phyloP scores from a whole-genome alignment of 2,329 filamentous ascomycete genomes.

The Fusarium pseudoanthophilum region DNA sequence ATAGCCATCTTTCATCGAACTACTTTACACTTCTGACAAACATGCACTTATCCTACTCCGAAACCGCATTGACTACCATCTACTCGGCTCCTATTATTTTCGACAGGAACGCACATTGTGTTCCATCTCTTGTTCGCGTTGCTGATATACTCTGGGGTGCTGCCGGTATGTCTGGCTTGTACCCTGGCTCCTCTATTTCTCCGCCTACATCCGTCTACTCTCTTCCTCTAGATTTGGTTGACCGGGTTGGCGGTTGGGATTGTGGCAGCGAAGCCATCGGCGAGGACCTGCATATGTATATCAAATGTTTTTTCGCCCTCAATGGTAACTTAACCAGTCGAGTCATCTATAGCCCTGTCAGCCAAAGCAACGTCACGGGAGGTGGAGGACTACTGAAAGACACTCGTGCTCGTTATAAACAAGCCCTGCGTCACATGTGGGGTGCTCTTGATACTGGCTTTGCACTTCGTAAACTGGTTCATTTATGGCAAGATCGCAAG shows the following conservation, averaged over 20 bases:
- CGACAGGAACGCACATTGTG: slow-evolving; percentile 76
- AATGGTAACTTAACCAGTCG: slow-evolving; percentile 74
- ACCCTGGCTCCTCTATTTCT: slow-evolving; percentile 70
- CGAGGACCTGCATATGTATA: slow-evolving; percentile 81
- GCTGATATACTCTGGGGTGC: slow-evolving; percentile 79
- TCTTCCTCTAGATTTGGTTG: slow-evolving; percentile 72
- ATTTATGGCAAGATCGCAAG: slow-evolving; percentile 68
- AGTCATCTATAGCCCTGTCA: slow-evolving; percentile 74
- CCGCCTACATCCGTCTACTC: slow-evolving; percentile 82
- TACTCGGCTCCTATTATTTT: slow-evolving; percentile 79
- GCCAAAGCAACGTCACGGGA: slow-evolving; percentile 77
- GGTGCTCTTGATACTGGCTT: slow-evolving; percentile 76
- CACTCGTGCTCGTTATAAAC: slow-evolving; percentile 73
- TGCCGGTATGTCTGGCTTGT: slow-evolving; percentile 75
- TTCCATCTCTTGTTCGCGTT: slow-evolving; percentile 74
- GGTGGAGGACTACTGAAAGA: slow-evolving; percentile 66
- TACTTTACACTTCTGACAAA: slow-evolving; percentile 74
- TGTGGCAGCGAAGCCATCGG: slow-evolving; percentile 76
- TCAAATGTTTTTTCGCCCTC: slow-evolving; percentile 81
- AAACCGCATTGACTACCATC: slow-evolving; percentile 70
- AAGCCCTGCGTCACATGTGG: slow-evolving; percentile 81
- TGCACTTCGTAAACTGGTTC: slow-evolving; percentile 67
- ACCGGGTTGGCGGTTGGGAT: slow-evolving; percentile 78
- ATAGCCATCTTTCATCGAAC: slow-evolving; percentile 75
- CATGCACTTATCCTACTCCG: slow-evolving; percentile 69